phyloP scores from a whole-genome alignment of 2,329 filamentous ascomycete species.

The Sarocladiaceae sp. region DNA sequence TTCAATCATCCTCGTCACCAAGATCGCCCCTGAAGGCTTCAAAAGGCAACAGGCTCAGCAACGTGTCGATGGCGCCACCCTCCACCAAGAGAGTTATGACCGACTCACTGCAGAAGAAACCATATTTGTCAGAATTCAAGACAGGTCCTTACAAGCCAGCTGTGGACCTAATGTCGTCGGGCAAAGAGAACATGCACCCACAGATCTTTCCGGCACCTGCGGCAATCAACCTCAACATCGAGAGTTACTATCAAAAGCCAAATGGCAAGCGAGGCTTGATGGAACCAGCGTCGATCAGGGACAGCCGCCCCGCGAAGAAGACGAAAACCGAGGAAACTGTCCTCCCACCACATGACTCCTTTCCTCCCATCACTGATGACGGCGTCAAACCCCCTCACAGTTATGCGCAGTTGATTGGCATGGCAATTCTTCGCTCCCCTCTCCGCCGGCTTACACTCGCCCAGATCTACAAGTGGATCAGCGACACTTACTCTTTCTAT shows the following conservation, averaged over 20 bases:
- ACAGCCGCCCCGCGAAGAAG: conserved; percentile 65
- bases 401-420: conserved; percentile 92
- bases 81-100: conserved; percentile 48
- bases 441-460: conserved; percentile 80
- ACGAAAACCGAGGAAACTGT: conserved; percentile 47
- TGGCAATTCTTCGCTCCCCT: conserved; percentile 88
- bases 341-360: conserved; percentile 69
- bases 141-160: conserved; percentile 50
- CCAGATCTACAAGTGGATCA: conserved; percentile 99
- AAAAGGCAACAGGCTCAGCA: conserved; percentile 58
- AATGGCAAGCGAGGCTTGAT: conserved; percentile 59
- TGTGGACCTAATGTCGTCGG: conserved; percentile 35
- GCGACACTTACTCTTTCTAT: conserved; percentile 90
- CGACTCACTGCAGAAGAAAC: conserved; percentile 67
- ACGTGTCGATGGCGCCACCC: conserved; percentile 64
- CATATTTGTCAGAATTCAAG: conserved; percentile 56
- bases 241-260: conserved; percentile 49
- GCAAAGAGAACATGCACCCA: conserved; percentile 55
- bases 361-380: conserved; percentile 78
- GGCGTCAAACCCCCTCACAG: conserved; percentile 86
- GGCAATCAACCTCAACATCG: conserved; percentile 45
- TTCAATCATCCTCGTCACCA: conserved; percentile 55
- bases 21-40: conserved; percentile 52
- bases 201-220: conserved; percentile 44
- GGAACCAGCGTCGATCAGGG: conserved; percentile 70